Base-by-base conservation (phyloP, 176 grass and related monocot species). In the Saccharum officinarum region DNA sequence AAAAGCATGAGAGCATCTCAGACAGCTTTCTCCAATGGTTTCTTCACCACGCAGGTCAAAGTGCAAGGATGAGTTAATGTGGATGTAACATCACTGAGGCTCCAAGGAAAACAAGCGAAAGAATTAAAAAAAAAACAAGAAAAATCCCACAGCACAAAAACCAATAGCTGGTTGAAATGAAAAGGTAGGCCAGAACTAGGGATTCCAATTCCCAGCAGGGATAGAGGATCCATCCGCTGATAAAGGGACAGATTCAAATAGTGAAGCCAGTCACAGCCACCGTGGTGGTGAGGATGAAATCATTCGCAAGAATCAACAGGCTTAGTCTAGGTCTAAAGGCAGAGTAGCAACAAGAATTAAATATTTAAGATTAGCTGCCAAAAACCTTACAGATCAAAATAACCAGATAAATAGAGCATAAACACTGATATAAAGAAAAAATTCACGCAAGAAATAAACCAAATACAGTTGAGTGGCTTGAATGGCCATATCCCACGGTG, bases 41-140 rank as follows among this genome's bases (percentile, higher is more conserved):
- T 75, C 90, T 92, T 92, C 82, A 92, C 78, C 65, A 73, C 8
- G 16, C 4, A 52, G 39, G 85, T 91, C 89, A 76, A 84, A 87
- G 83, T 88, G 78, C 83, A 92, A 88, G 86, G 90, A 88, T 88
- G 82, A 88, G 76, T 83, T 44, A 46, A 76, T 33, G 37, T 49
- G 86, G 82, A 77, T 88, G 78, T 81, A 85, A 79, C 82, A 85
- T 85, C 86, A 92, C 72, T 7, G 79, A 75, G 83, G 78, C 90
- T 83, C 83, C 2, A 49, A 3, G 10, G 36, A 5, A 57, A 67
- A 49, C 15, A 26, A 62, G 12, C 8, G 11, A 3, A 50, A 34
- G 23, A 47, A 46, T 8, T 38, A 0, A 33, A 17, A 22, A 64
- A 3, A 22, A 7, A 17, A 8, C 1, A 18, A 42, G 0, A 22